phyloP scores from a whole-genome alignment of 768 basidiomycete species.

The Suillus sp. region DNA sequence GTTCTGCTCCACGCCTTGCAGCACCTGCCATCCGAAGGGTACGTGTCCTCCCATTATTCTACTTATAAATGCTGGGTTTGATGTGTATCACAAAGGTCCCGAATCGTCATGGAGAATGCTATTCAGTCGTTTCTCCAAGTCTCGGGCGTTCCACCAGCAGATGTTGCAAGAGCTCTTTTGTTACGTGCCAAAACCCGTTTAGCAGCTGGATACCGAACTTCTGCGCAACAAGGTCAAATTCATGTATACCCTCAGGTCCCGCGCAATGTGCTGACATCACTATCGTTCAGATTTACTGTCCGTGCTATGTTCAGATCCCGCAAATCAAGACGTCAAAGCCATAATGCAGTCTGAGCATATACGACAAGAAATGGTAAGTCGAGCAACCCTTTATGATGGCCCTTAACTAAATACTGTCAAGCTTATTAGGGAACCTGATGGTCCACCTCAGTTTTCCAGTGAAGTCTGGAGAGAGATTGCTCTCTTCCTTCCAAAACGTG shows the following conservation, averaged over 20 bases:
- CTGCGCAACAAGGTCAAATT: slow-evolving; percentile 62
- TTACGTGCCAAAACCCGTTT: slow-evolving; percentile 68
- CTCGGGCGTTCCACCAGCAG: slow-evolving; percentile 50
- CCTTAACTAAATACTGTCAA: slow-evolving; percentile 13
- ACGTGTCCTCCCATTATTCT: slow-evolving; percentile 35
- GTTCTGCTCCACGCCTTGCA: slow-evolving; percentile 81
- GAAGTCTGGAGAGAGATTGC: slow-evolving; percentile 78
- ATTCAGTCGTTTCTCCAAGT: slow-evolving; percentile 71
- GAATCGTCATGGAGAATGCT: slow-evolving; percentile 71
- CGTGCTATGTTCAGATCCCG: slow-evolving; percentile 63
- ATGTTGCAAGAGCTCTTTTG: slow-evolving; percentile 60
- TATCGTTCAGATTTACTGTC: slow-evolving; percentile 59
- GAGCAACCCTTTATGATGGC: slow-evolving; percentile 10
- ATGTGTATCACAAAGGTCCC: slow-evolving; percentile 39
- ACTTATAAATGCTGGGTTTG: slow-evolving; percentile 6
- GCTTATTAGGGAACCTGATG: slow-evolving; percentile 40
- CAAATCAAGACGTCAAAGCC: slow-evolving; percentile 67
- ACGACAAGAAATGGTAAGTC: slow-evolving; percentile 57
- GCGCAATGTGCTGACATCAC: not conserved
- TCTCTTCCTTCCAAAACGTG: slow-evolving; percentile 58
- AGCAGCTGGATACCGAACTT: slow-evolving; percentile 57
- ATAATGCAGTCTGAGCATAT: slow-evolving; percentile 55
- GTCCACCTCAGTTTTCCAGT: slow-evolving; percentile 50
- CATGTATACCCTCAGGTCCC: not conserved
- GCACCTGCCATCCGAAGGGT: slow-evolving; percentile 74